Evolutionary conservation across 2,329 filamentous ascomycete species (phyloP), one percentile per base, ranked within the genome.

Genomic region (Cordyceps farinosa): DNA sequence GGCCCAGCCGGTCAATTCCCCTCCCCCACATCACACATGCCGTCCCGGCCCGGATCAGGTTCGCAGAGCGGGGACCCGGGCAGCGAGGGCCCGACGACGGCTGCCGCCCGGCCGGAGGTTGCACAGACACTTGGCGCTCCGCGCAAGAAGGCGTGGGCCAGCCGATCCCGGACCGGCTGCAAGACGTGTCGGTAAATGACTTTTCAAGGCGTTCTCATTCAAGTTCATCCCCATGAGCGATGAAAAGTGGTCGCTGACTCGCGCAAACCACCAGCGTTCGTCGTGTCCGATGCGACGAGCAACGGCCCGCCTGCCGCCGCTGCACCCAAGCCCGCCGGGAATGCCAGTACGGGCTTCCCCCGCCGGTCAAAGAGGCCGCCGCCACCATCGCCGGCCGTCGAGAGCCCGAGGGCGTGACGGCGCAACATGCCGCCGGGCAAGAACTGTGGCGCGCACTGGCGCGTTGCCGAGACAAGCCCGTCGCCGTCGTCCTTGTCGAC

Each of bases 271-370:
- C 5, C 17, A 56, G 53, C 15, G 40, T 13, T 17, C 53, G 53
- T 17, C 53, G 53, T 13, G 53, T 56, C 29, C 29, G 40, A 11
- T 56, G 53, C 40, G 53, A 42, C 53, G 53, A 56, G 38, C 40
- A 56, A 27, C 40, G 29, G 38, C 53, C 53, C 1, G n/a, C 13
- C 5, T 56, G 53, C 29, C 38, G 15, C 4, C 53, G 53, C 15
- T 56, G 53, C 17, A 13, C 29, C 29, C 22, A 22, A 32, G 40
- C 40, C 40, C 15, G 40, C 15, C 27, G 22, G 7, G 53, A 32
- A n/a, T 56, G 38, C 17, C 50, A 17, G 15, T 54, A 54, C n/a
- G 10, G 5, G n/a, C 22, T 54, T 5, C 51, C 51, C 0, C 10
- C 34, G 27, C 17, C 53, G n/a, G 22, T 4, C 3, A 29, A 44